Evolutionary conservation across 441 rosid species (phyloP).

Genomic region (Populus trichocarpa): DNA sequence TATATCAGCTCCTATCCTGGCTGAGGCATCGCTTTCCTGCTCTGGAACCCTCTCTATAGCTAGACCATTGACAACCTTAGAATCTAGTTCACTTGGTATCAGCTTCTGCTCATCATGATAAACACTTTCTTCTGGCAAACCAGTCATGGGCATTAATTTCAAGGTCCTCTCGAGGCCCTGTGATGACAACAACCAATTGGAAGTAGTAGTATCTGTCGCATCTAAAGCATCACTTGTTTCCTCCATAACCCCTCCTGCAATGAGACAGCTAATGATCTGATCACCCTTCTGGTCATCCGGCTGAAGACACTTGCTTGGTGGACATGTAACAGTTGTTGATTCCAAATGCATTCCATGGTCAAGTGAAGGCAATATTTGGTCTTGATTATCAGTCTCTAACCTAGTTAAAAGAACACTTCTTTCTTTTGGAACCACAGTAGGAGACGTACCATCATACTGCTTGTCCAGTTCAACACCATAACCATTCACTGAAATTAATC

Average conservation of each 20-base stretch:
- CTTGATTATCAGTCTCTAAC: background rate
- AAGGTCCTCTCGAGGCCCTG: constrained; percentile 19
- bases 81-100: constrained; percentile 17
- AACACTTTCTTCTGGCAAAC: constrained; percentile 21
- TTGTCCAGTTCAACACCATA: background rate
- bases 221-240: constrained; percentile 17
- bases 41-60: constrained; percentile 26
- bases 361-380: background rate
- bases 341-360: background rate
- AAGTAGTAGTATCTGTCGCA: constrained; percentile 15
- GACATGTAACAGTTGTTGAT: background rate
- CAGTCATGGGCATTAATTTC: constrained; percentile 16
- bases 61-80: constrained; percentile 18
- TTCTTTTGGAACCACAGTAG: too few relatives aligned
- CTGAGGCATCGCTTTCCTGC: constrained; percentile 12
- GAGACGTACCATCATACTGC: background rate
- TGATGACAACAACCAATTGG: constrained; percentile 11
- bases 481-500: background rate
- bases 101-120: constrained; percentile 19
- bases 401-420: background rate
- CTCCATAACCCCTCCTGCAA: background rate
- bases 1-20: constrained; percentile 8
- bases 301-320: background rate
- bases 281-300: background rate
- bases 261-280: background rate